These are phyloP conservation scores for Nissolia schottii DNA, from an alignment of 306 rosid genomes.

Conservation along the genomic window DNA sequence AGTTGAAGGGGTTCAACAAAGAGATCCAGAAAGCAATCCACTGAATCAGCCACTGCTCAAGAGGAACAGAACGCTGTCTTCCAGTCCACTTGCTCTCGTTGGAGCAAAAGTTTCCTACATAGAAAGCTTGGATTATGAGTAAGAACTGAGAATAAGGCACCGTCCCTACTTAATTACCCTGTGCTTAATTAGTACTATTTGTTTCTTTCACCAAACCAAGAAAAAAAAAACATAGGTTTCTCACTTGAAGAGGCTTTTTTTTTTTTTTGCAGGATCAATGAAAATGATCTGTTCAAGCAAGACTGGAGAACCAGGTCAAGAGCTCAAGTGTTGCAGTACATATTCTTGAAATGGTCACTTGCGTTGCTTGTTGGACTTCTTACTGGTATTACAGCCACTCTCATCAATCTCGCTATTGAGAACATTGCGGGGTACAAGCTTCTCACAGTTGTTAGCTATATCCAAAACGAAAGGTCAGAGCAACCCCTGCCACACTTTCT, in stretches of 20 bases:
- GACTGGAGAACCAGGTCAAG: conserved; percentile 91
- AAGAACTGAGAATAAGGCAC: conserved; percentile 13
- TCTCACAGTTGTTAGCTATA: conserved; percentile 46
- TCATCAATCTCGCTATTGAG: conserved; percentile 84
- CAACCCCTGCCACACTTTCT: neutral
- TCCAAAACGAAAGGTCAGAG: conserved; percentile 51
- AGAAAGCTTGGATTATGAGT: conserved; percentile 91
- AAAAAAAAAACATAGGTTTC: too few species aligned
- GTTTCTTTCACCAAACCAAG: neutral
- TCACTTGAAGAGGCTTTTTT: neutral
- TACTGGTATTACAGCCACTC: conserved; percentile 74
- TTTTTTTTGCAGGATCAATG: conserved; percentile 71
- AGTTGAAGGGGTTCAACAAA: conserved; percentile 45
- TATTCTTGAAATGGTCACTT: conserved; percentile 67
- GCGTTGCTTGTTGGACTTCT: conserved; percentile 83
- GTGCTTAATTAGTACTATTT: neutral
- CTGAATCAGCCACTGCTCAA: conserved; percentile 54
- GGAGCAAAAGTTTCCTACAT: conserved; percentile 78
- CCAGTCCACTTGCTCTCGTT: conserved; percentile 69
- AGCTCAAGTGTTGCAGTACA: conserved; percentile 67
- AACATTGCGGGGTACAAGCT: conserved; percentile 89
- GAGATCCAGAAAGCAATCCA: conserved; percentile 66
- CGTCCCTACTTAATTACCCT: neutral
- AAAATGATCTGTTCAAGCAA: conserved; percentile 84
- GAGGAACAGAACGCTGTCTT: conserved; percentile 64